Base-by-base conservation (phyloP, 2,329 filamentous ascomycete genomes). In the Penicillium fuscoglaucum region DNA sequence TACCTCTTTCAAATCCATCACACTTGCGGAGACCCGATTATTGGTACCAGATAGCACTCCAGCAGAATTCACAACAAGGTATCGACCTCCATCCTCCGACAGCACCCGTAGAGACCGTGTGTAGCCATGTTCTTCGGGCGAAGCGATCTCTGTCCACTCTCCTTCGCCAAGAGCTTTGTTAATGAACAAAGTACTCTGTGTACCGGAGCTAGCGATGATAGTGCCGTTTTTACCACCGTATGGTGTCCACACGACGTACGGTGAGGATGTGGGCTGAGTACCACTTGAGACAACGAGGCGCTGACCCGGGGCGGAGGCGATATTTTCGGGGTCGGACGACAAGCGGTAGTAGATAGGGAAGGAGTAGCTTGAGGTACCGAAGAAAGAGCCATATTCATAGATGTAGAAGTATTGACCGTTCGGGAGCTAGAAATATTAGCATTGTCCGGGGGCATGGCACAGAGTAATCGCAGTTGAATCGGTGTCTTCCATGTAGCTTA, bases 391-490 rank as follows among this genome's bases (percentile, higher is more conserved):
- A 62, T 83, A 85, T 70, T 90, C 87, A 70, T 89, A 88, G 6
- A 82, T 80, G 76, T 86, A 84, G 67, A 90, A 83, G 72, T 82
- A 89, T 66, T 84, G 75, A 57, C 81, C 83, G 62, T 83, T 83
- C 63, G 86, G 77, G 4, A 90, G 79, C 67, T 79, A 68, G 1
- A 31, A n/a, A 15, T 33, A n/a, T 43, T 21, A 53, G 56, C 50
- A 52, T 62, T 24, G 15, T 35, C 37, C 31, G 6, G 24, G 6
- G 24, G 31, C 3, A 33, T 41, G 2, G 17, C 12, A 24, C 8
- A 48, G 10, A 24, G 3, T 7, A 31, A 33, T 33, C 28, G n/a
- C 4, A 21, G 33, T 29, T 28, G n/a, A 5, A 28, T 19, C 13
- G 7, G 4, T 29, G 12, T 33, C n/a, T 24, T 33, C 8, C 4